Conservation (phyloP, 1,139 yeast species). For the Diutina mesorugosa region DNA sequence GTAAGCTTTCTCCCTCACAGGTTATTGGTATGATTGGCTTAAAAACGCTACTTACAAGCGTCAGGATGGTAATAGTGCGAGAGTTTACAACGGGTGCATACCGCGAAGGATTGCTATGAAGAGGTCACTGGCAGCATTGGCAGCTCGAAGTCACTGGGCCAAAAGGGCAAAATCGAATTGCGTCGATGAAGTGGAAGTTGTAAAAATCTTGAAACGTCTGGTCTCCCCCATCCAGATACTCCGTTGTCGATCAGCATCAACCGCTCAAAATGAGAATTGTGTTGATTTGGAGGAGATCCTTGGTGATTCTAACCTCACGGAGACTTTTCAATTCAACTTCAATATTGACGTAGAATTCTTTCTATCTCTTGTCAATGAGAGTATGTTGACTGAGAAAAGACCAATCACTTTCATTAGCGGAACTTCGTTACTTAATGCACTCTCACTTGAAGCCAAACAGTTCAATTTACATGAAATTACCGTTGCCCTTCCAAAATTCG, state of each 20-base stretch:
- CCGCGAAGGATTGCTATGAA: constrained; percentile 4
- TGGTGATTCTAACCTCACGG: constrained; percentile 17
- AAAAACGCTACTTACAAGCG: no score
- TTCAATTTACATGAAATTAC: constrained; percentile 18
- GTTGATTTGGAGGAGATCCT: constrained; percentile 15
- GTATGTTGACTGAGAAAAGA: constrained; percentile 9
- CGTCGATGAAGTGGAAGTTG: neutral
- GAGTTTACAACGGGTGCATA: neutral
- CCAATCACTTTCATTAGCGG: constrained; percentile 24
- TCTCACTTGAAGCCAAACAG: neutral
- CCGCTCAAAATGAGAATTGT: constrained; percentile 3
- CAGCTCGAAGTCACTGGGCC: constrained; percentile 17
- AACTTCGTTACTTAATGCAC: neutral
- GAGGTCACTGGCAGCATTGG: constrained; percentile 14
- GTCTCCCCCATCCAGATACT: neutral
- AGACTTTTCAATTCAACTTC: constrained; percentile 40
- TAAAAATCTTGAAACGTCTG: neutral
- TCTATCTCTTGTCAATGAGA: constrained; percentile 18
- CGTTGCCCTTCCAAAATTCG: constrained; percentile 21
- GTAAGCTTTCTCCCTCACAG: no score
- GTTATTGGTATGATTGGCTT: no score
- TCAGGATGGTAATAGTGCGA: no score
- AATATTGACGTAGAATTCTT: constrained; percentile 29
- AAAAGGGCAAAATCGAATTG: constrained; percentile 4
- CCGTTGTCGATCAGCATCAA: neutral